Evolutionary conservation across 495 filamentous ascomycete genomes (phyloP), one percentile per base, ranked within the genome.

Genomic region (Penicillium lividum): DNA sequence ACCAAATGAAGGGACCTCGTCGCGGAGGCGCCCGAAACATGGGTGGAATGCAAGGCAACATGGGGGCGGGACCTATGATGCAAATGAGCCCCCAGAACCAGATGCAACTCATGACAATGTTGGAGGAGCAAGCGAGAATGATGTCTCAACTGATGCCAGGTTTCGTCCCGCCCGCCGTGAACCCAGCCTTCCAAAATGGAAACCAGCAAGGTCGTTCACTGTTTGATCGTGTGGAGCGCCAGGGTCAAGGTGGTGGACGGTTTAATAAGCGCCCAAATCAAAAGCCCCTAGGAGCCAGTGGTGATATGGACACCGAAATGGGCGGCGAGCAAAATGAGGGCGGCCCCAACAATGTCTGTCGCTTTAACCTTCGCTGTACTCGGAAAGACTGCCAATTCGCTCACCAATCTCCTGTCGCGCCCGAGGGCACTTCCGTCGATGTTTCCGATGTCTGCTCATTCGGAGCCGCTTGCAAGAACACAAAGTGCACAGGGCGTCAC

Each of bases 331-430:
- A 56, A 59, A 85, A 86, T 10, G 81, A 87, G 60, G 83, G 82
- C 61, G 77, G 73, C 38, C 63, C 74, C 18, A 49, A 77, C 84
- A 68, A 38, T 48, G 62, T 74, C 34, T 99, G 94, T 82, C 90
- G 86, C 46, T 99, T 87, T 77, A 96, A 97, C 73, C 78, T 91
- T 33, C 78, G 82, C 50, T 99, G 94, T 76, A 90, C 86, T 18
- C 92, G 95, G 68, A 82, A 84, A 59, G 91, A 96, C 56, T 99
- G 94, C 71, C 86, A 85, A 45, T 98, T 90, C 69, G 94, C 90
- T 28, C 94, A 99, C 66, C 94, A 97, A 70, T 96, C 93, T 13
- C 90, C 94, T 28, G 93, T 89, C 22, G 92, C 93, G 38, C 89
- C 90, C 15, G 88, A 87, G n/a, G 90, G 88, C 25, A 80, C 80